phyloP scores from a whole-genome alignment of 2,329 filamentous ascomycete genomes.

The Hypoxylon sp. region DNA sequence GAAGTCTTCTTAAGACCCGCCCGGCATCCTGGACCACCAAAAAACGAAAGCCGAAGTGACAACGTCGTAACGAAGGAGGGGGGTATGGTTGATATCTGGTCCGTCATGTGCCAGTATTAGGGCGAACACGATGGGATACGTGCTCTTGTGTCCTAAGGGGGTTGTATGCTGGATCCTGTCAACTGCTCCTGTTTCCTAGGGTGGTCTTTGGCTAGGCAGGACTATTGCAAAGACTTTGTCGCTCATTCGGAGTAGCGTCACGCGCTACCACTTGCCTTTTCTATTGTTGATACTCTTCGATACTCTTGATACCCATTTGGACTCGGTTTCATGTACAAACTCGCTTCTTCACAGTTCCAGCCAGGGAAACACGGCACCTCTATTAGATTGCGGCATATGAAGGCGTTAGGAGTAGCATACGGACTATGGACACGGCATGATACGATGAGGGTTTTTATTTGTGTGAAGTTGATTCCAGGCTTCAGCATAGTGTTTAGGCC shows the following conservation, averaged over 20 bases:
- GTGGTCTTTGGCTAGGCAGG: background rate
- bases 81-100: too few relatives aligned
- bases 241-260: slow-evolving; percentile 5
- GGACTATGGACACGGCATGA: slow-evolving; percentile 26
- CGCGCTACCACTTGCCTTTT: slow-evolving; percentile 16
- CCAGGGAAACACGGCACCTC: slow-evolving; percentile 30
- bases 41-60: background rate
- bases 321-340: slow-evolving; percentile 37
- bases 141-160: background rate
- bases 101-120: too few relatives aligned
- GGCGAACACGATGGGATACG: background rate
- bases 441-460: slow-evolving; percentile 8
- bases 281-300: slow-evolving; percentile 31
- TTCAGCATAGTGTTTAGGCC: too few relatives aligned
- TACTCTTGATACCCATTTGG: slow-evolving; percentile 38
- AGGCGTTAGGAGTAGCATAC: slow-evolving; percentile 37
- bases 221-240: background rate
- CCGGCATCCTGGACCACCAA: background rate
- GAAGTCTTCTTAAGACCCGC: slow-evolving; percentile 47
- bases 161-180: background rate
- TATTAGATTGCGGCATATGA: slow-evolving; percentile 24
- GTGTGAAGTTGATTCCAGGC: slow-evolving; percentile 11
- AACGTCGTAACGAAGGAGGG: background rate
- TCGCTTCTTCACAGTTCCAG: slow-evolving; percentile 25
- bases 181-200: background rate